A percentile compares a stretch with the other conserved stretches of the same genome.
These are phyloP conservation scores for Ophiostoma populinum DNA, from an alignment of 2,329 filamentous ascomycete genomes.

Conservation along the genomic window DNA sequence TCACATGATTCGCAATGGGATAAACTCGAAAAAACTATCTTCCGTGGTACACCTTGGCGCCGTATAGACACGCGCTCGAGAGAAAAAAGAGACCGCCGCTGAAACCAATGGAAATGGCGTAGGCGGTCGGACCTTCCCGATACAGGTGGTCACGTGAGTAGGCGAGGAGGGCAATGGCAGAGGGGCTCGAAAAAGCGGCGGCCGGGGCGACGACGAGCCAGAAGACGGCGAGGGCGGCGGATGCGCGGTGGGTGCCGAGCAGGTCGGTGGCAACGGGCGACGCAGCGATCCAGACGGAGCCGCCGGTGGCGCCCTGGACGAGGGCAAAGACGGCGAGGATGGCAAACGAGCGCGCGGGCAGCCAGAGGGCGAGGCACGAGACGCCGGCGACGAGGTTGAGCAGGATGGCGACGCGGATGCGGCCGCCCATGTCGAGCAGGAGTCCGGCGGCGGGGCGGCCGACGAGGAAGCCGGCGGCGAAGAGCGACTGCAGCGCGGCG, in stretches of 20 bases:
- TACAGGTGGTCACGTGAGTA: conserved; percentile 1
- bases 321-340: conserved; percentile 13
- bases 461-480: conserved; percentile 2
- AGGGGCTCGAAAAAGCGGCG: not conserved
- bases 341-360: conserved; percentile 6
- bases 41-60: conserved; percentile 2
- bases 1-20: too few species aligned
- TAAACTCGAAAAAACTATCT: too few species aligned
- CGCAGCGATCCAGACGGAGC: conserved; percentile 27
- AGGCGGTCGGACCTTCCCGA: not conserved
- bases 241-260: not conserved
- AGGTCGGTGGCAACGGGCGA: conserved; percentile 6
- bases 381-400: conserved; percentile 1
- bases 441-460: conserved; percentile 1
- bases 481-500: conserved; percentile 6
- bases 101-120: conserved; percentile 5
- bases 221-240: not conserved
- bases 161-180: conserved; percentile 2
- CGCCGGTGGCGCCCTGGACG: conserved; percentile 35
- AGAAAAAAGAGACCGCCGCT: conserved; percentile 3
- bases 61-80: conserved; percentile 4
- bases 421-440: conserved; percentile 4
- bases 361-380: conserved; percentile 8
- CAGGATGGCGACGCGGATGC: conserved; percentile 3
- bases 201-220: not conserved